Evolutionary conservation across 2,329 filamentous ascomycete genomes (phyloP).

Genomic region (Fusarium lateritium): DNA sequence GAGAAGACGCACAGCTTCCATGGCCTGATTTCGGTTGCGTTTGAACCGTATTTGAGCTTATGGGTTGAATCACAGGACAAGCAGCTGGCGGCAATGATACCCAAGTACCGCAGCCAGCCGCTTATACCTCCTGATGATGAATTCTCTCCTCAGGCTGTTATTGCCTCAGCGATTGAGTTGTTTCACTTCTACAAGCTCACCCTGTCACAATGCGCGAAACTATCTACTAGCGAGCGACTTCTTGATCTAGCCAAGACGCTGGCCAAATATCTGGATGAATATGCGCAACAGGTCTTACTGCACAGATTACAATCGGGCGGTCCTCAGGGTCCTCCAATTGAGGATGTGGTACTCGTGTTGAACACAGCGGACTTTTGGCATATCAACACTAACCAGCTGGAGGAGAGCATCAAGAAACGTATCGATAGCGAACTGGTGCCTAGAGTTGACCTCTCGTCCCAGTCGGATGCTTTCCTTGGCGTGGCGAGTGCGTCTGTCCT

Average conservation of each 20-base stretch:
- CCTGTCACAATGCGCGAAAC: constrained; percentile 93
- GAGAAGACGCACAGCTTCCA: constrained; percentile 84
- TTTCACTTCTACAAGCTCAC: constrained; percentile 98
- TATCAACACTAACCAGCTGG: constrained; percentile 89
- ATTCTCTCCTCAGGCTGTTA: constrained; percentile 90
- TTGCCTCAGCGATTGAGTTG: constrained; percentile 93
- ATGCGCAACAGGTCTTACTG: constrained; percentile 92
- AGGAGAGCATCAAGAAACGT: constrained; percentile 92
- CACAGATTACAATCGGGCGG: constrained; percentile 74
- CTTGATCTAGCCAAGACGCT: constrained; percentile 88
- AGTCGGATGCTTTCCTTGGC: constrained; percentile 95
- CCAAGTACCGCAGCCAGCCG: constrained; percentile 87
- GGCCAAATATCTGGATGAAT: constrained; percentile 94
- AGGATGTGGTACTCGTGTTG: constrained; percentile 87
- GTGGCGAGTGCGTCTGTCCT: constrained; percentile 91
- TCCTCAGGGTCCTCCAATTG: constrained; percentile 68
- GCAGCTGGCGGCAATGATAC: constrained; percentile 86
- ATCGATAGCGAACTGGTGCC: constrained; percentile 84
- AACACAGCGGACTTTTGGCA: constrained; percentile 99
- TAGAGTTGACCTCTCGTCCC: constrained; percentile 89
- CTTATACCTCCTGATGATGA: constrained; percentile 89
- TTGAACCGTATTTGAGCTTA: constrained; percentile 95
- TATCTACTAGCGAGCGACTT: constrained; percentile 90
- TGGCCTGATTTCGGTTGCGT: constrained; percentile 94
- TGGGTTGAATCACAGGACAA: constrained; percentile 98